phyloP scores from a whole-genome alignment of 768 basidiomycete species.

The Boletus vinaceobasis region DNA sequence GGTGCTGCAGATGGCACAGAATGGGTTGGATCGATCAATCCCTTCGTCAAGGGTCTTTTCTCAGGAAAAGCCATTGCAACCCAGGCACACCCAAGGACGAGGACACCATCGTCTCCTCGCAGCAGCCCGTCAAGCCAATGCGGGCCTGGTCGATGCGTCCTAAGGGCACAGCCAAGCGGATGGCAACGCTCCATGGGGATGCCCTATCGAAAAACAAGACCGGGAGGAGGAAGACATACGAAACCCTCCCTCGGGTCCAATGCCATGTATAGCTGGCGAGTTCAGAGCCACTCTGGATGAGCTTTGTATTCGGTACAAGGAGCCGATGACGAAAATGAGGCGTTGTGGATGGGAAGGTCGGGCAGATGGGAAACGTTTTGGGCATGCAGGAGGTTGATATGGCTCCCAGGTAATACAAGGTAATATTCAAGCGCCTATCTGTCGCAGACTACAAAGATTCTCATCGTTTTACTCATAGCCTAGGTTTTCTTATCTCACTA shows the following conservation, averaged over 20 bases:
- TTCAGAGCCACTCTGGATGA: no score
- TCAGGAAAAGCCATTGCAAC: slow-evolving; percentile 87
- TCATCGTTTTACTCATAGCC: background rate
- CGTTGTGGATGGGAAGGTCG: slow-evolving; percentile 60
- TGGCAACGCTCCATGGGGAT: slow-evolving; percentile 34
- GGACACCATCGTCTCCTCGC: slow-evolving; percentile 92
- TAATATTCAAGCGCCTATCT: slow-evolving; percentile 25
- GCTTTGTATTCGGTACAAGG: slow-evolving; percentile 67
- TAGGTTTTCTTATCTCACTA: slow-evolving; percentile 87
- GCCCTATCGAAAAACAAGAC: no score
- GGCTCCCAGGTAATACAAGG: slow-evolving; percentile 81
- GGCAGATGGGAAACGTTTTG: slow-evolving; percentile 54
- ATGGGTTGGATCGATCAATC: slow-evolving; percentile 77
- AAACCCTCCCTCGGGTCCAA: no score
- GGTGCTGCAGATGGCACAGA: slow-evolving; percentile 48
- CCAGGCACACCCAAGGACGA: slow-evolving; percentile 90
- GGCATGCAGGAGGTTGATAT: slow-evolving; percentile 66
- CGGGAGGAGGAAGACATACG: slow-evolving; percentile 14
- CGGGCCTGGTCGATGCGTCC: slow-evolving; percentile 86
- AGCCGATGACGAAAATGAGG: slow-evolving; percentile 55
- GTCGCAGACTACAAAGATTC: background rate
- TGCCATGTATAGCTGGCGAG: slow-evolving; percentile 40
- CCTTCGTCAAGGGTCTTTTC: slow-evolving; percentile 90
- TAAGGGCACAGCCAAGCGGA: slow-evolving; percentile 66
- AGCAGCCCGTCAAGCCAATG: slow-evolving; percentile 93